Percentiles rank a stretch among this genome's conserved stretches.
Evolutionary conservation across 306 rosid species (phyloP).

Genomic region (Gleditsia sinensis): DNA sequence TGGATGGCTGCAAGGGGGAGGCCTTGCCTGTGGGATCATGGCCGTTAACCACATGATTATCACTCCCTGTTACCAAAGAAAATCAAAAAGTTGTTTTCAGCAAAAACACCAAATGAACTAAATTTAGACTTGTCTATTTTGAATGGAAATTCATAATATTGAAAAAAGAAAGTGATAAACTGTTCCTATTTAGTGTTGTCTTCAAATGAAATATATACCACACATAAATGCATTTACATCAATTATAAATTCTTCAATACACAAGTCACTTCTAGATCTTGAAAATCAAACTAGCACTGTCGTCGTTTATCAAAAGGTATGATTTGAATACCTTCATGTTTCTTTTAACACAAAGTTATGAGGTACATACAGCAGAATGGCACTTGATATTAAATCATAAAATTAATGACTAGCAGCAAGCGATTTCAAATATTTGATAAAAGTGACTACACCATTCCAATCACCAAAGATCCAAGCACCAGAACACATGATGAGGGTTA

Average conservation of each 20-base stretch:
- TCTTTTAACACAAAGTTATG: no score
- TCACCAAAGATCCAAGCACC: background rate
- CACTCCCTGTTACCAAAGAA: conserved; percentile 55
- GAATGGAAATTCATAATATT: background rate
- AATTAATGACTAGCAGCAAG: no score
- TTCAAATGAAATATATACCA: background rate
- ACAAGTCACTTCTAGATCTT: background rate
- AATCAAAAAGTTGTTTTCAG: background rate
- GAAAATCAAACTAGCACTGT: no score
- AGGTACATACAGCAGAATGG: no score
- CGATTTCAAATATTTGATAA: no score
- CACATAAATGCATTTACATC: background rate
- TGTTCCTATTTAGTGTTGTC: background rate
- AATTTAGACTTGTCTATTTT: background rate
- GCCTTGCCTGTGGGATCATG: conserved; percentile 58
- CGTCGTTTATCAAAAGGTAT: no score
- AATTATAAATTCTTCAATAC: background rate
- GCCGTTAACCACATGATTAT: conserved; percentile 64
- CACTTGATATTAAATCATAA: no score
- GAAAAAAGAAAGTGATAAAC: background rate
- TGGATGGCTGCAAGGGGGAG: conserved; percentile 47
- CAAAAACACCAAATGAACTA: background rate
- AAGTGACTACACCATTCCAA: background rate
- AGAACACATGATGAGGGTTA: no score
- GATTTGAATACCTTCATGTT: no score